Conservation (phyloP, 192 early-diverging fungal genomes). For the Gamsiella multidivaricata region DNA sequence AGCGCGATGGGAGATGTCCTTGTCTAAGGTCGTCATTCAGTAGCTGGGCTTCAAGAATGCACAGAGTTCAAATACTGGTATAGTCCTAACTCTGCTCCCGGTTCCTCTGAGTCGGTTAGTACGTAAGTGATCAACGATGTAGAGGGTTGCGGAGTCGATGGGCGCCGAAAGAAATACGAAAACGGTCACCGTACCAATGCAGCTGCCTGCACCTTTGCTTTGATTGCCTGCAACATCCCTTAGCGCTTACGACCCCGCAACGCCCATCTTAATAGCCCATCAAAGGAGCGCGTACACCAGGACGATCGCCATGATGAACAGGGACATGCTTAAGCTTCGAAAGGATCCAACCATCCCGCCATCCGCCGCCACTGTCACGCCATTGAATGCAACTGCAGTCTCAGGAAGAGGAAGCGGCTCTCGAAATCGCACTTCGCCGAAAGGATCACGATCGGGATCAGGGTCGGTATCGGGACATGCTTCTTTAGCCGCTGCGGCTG, state of each 20-base stretch:
- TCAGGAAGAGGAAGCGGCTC: slow-evolving; percentile 5
- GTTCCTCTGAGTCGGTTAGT: too few species aligned
- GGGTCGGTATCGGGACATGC: neutral
- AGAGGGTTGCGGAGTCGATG: too few species aligned
- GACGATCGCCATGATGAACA: slow-evolving; percentile 33
- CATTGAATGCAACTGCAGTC: slow-evolving; percentile 35
- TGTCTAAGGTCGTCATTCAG: neutral
- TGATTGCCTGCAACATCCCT: too few species aligned
- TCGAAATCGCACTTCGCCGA: slow-evolving; percentile 36
- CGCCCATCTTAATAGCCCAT: neutral
- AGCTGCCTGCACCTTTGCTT: too few species aligned
- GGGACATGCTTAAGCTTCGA: slow-evolving; percentile 50
- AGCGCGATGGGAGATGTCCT: neutral
- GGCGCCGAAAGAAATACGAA: too few species aligned
- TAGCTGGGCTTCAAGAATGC: too few species aligned
- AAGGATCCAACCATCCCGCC: slow-evolving; percentile 50
- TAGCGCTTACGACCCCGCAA: too few species aligned
- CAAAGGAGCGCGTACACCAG: neutral
- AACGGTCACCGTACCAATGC: too few species aligned
- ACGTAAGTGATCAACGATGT: too few species aligned
- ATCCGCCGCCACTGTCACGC: slow-evolving; percentile 42
- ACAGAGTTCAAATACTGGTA: too few species aligned
- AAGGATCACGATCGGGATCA: slow-evolving; percentile 9
- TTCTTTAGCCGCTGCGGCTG: neutral
- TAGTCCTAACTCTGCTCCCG: neutral